Evolutionary conservation across 495 filamentous ascomycete genomes (phyloP), one percentile per base, ranked within the genome.

Genomic region (Neurospora sp.): DNA sequence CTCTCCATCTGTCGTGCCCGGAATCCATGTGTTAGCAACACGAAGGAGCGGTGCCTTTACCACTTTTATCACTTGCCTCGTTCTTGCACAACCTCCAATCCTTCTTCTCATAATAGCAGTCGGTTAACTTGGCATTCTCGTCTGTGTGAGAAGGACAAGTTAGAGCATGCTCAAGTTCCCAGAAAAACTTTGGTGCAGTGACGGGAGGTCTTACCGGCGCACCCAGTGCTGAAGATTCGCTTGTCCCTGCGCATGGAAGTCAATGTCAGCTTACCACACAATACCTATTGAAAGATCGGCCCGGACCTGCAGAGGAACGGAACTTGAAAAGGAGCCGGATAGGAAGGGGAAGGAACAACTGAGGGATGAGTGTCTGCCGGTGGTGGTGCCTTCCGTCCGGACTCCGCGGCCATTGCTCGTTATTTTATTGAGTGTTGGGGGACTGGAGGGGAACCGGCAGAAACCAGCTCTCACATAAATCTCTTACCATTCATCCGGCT

Each of bases 221-320:
- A 99, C 39, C 96, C 96, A 6, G 96, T 98, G 82, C 94, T 97
- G 84, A 93, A 96, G 78, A 99, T 99, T 77, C 96, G 88, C 88
- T 98, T 95, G 84, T 99, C 94, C 85, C 85, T 86, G 76, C 75
- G 73, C 48, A 38, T 40, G 59, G 39, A 48, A 72, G 38, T 70
- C 65, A 68, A 69, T 76, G 53, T 65, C 59, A 77, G 75, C 71
- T 37, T 59, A 53, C n/a, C 59, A 16, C 70, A n/a, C 70, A 40
- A 45, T 14, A 27, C 2, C 27, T 27, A 45, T 45, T 68, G 22
- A 61, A 35, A 27, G 22, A 65, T 4, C 53, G 14, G 53, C 1
- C 53, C 53, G 12, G 53, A 18, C 53, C 27, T 18, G 53, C 53
- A 35, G 53, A 65, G 12, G 53, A 35, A 31, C 53, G 20, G 45